Evolutionary conservation across 208 protist genomes (phyloP).

Genomic region (Leishmania gerbilli): DNA sequence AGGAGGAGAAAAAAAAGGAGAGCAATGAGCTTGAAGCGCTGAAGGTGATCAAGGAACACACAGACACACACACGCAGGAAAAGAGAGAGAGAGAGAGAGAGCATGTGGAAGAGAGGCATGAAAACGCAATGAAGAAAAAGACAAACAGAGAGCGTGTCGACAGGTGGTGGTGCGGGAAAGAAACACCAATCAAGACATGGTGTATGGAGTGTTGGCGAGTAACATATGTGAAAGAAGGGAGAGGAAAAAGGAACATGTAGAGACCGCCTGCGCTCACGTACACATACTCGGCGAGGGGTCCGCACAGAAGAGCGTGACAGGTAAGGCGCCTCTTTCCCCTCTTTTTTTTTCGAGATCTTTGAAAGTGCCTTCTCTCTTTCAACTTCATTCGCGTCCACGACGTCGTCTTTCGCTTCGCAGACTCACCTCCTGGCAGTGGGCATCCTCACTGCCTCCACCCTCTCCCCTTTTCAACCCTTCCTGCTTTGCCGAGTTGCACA

Average conservation of each 20-base stretch:
- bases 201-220: not conserved
- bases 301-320: not conserved
- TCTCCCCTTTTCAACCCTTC: not conserved
- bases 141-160: not conserved
- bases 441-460: not conserved
- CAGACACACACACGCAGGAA: not conserved
- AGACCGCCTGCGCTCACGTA: not conserved
- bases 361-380: not conserved
- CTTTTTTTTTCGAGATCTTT: not conserved
- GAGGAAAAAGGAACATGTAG: not conserved
- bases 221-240: not conserved
- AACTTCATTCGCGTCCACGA: not conserved
- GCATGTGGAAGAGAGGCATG: not conserved
- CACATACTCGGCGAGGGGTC: not conserved
- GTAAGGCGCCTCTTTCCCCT: not conserved
- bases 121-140: not conserved
- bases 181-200: not conserved
- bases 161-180: not conserved
- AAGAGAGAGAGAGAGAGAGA: not conserved
- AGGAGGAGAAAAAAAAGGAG: not conserved
- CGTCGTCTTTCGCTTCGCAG: not conserved
- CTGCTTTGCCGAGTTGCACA: not conserved
- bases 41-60: not conserved
- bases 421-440: not conserved
- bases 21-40: not conserved